These are phyloP conservation scores for Alloascoidea hylecoeti DNA, from an alignment of 805 yeast genomes.

Conservation along the genomic window DNA sequence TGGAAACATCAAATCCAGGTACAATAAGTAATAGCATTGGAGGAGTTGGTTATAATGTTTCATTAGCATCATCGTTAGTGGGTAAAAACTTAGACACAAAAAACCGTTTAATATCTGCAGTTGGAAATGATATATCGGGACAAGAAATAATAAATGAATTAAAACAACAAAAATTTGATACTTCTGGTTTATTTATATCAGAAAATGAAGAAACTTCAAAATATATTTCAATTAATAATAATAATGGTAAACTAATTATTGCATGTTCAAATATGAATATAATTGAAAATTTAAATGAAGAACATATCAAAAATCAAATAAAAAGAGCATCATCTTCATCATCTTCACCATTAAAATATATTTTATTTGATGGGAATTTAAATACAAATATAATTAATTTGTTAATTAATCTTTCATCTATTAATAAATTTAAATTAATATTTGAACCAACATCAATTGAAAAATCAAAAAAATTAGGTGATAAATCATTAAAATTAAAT, in stretches of 20 bases:
- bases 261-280: conserved; percentile 85
- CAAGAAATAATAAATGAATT: conserved; percentile 20
- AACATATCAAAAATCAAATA: conserved; percentile 28
- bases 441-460: conserved; percentile 70
- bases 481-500: conserved; percentile 14
- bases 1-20: conserved; percentile 68
- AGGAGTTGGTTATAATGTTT: conserved; percentile 77
- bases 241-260: conserved; percentile 45
- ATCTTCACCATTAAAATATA: no score
- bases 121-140: conserved; percentile 51
- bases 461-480: conserved; percentile 38
- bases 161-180: conserved; percentile 17
- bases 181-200: conserved; percentile 24
- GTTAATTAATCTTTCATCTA: conserved; percentile 18
- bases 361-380: conserved; percentile 61
- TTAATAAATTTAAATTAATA: conserved; percentile 21
- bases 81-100: conserved; percentile 11
- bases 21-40: conserved; percentile 43
- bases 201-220: conserved; percentile 39
- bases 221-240: conserved; percentile 55
- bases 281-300: conserved; percentile 31
- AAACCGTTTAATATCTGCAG: conserved; percentile 35
- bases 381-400: conserved; percentile 25
- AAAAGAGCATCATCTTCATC: conserved; percentile 27
- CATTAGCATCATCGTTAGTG: conserved; percentile 38